Evolutionary conservation across 75 land plant species (phyloP), one percentile per base, ranked within the genome.

Genomic region (Pinus albicaulis): DNA sequence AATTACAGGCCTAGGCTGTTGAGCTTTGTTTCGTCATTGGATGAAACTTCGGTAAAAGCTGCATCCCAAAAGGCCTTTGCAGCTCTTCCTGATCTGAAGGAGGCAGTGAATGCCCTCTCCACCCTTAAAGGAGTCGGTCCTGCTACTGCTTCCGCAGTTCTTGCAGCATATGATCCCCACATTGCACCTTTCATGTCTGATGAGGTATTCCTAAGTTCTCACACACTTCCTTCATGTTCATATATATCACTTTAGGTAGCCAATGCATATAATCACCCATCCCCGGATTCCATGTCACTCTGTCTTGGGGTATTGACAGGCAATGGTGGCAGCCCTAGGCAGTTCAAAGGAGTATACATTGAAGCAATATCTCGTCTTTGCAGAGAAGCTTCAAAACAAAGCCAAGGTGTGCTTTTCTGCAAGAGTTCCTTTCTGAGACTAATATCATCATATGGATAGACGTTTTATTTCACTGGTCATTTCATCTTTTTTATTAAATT

Each of bases 141-240:
- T 7, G 98, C 98, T 12, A 94, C 98, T 5, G 95, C 98, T 11
- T 94, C 98, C 3, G 98, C 98, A 1, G 85, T 94, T 74, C 88
- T 94, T 3, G 95, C 98, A 7, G 91, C 89, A 19, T 89, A 80
- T 81, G 86, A 91, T 3, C 98, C 98, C 3, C 76, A 90, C 13
- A 77, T 87, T 34, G 91, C 92, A 15, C 92, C 98, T 7, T 94
- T 94, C 83, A 92, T 94, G 98, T 94, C 98, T 28, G 98, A 94
- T 79, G 95, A 94, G 92, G 97, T 94, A 34, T 20, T 19, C 55
- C 23, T 28, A 0, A 28, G 31, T 28, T 0, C 31, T 44, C 41
- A 22, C 38, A 28, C 3, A 26, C 60, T 53, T n/a, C n/a, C n/a
- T n/a, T 78, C 25, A 31, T 31, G 34, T 10, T 56, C 22, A 19